Conservation (phyloP, 176 grass and related monocot species). For the Aegilops umbellulata region DNA sequence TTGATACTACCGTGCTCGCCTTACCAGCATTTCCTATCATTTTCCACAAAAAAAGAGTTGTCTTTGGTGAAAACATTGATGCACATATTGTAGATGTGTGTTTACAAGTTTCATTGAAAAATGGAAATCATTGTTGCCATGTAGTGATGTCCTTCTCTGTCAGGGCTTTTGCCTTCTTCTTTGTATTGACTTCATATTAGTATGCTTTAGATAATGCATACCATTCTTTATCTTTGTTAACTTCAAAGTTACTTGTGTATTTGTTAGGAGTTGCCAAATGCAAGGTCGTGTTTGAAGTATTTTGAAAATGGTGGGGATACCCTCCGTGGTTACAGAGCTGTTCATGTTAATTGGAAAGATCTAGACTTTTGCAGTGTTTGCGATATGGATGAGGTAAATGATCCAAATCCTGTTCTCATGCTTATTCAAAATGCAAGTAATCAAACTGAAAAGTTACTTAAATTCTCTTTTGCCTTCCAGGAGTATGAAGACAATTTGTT, state of each 20-base stretch:
- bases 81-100: neutral
- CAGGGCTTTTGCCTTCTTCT: neutral
- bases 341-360: slow-evolving; percentile 97
- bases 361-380: slow-evolving; percentile 94
- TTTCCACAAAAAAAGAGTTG: neutral
- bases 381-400: slow-evolving; percentile 98
- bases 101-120: slow-evolving; percentile 20
- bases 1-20: neutral
- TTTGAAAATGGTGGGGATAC: slow-evolving; percentile 72
- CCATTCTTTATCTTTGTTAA: slow-evolving; percentile 23
- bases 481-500: slow-evolving; percentile 99
- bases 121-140: neutral
- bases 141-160: slow-evolving; percentile 5
- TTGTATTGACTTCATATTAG: neutral
- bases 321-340: slow-evolving; percentile 86
- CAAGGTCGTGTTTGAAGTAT: slow-evolving; percentile 88
- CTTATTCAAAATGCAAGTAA: slow-evolving; percentile 18
- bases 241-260: slow-evolving; percentile 25
- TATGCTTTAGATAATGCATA: neutral
- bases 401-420: slow-evolving; percentile 13
- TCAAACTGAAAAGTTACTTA: slow-evolving; percentile 29
- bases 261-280: slow-evolving; percentile 94
- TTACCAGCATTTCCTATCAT: neutral
- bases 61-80: neutral
- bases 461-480: slow-evolving; percentile 51